Evolutionary conservation across 306 rosid genomes (phyloP).

Genomic region (Abrus precatorius): DNA sequence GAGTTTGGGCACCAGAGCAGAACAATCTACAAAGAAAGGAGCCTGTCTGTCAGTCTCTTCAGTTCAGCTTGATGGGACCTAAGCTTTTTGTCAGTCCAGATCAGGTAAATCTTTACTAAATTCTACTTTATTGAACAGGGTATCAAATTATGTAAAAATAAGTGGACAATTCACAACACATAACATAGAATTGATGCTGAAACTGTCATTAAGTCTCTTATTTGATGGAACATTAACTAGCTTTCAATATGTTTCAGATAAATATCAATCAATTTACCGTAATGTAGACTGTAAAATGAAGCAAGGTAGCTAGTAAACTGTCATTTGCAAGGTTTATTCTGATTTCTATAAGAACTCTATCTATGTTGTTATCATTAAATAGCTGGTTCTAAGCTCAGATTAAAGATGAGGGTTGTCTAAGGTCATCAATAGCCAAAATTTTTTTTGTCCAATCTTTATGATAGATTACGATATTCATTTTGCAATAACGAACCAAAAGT

Average conservation of each 20-base stretch:
- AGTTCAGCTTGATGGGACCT: constrained; percentile 99
- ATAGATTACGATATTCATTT: background rate
- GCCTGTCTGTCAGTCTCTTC: constrained; percentile 87
- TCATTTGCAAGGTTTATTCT: background rate
- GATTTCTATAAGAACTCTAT: background rate
- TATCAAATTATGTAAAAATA: constrained; percentile 33
- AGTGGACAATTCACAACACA: constrained; percentile 28
- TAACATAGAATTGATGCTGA: constrained; percentile 1
- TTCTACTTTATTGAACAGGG: constrained; percentile 26
- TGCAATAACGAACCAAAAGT: background rate
- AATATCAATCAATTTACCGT: constrained; percentile 22
- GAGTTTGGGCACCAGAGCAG: constrained; percentile 93
- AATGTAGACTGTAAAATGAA: constrained; percentile 1
- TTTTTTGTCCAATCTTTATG: background rate
- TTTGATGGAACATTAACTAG: constrained; percentile 30
- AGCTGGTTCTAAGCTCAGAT: background rate
- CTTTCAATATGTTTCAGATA: constrained; percentile 21
- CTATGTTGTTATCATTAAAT: background rate
- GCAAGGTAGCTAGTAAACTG: background rate
- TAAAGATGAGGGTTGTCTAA: background rate
- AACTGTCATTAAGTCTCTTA: constrained; percentile 5
- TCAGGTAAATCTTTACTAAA: constrained; percentile 69
- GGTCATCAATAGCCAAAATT: background rate
- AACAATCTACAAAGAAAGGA: constrained; percentile 89
- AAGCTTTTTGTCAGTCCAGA: constrained; percentile 93